Evolutionary conservation across 2,329 filamentous ascomycete genomes (phyloP), one percentile per base, ranked within the genome.

Genomic region (Epichloe uncinata): DNA sequence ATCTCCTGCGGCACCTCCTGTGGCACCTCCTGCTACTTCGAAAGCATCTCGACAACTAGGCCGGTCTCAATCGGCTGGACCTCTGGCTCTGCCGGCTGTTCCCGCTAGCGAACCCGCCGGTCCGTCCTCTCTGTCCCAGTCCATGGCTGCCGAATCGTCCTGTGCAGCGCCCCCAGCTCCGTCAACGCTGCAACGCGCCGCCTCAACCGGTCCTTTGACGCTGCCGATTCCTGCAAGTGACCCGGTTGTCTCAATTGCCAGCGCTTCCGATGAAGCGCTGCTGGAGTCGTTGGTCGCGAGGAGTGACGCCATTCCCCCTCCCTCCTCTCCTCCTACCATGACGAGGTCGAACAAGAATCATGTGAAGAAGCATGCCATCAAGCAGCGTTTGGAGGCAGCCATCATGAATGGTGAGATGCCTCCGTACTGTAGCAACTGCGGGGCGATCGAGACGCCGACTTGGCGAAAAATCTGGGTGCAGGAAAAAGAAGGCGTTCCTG

Each of bases 391-490:
- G 2, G 75, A 82, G 55, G 69, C 71, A 38, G 81, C 80, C 0
- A 82, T 97, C 49, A 75, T 75, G n/a, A 80, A 81, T 49, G 93
- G 93, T 5, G 79, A 89, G 56, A 84, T 90, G 73, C 93, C 93
- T 0, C 84, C 85, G 1, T 97, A 84, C 61, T 98, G 93, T 64
- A 79, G 79, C 54, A 95, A 97, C 59, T 98, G 93, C 59, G 93
- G 93, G 5, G 86, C 89, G 6, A 95, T 98, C 51, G 87, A 97
- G 59, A 98, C 93, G 0, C 87, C 91, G 0, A 96, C 91, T 0
- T 98, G 93, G 93, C 82, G 93, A 53, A 93, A 91, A 61, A 87
- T 93, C 12, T 96, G 85, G 75, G 81, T 82, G n/a, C 87, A 88
- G 60, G 75, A 86, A 7, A 20, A 83, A 43, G 71, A 79, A 15